These are phyloP conservation scores for Mortierella sp. DNA, from an alignment of 371 early-diverging fungal genomes.

Conservation along the genomic window DNA sequence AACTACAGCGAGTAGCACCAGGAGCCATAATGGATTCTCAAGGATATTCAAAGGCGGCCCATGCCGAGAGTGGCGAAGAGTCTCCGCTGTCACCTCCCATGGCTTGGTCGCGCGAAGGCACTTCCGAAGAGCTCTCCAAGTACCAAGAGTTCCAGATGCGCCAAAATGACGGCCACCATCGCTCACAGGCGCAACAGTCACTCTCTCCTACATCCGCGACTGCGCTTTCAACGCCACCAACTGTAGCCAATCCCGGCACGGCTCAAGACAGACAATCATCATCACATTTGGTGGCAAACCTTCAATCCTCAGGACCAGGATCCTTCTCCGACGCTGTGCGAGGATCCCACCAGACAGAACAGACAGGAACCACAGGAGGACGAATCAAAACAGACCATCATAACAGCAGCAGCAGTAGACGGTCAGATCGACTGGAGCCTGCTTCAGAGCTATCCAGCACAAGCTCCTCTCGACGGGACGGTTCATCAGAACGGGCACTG, in stretches of 20 bases:
- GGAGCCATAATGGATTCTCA: constrained; percentile 13
- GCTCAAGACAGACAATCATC: neutral
- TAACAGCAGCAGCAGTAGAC: neutral
- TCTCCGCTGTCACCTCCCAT: constrained; percentile 49
- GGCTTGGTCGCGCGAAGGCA: constrained; percentile 57
- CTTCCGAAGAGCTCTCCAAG: constrained; percentile 42
- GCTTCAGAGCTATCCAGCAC: neutral
- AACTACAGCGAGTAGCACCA: constrained; percentile 13
- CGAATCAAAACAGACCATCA: neutral
- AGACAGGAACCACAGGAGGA: neutral
- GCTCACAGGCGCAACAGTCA: constrained; percentile 17
- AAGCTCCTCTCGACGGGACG: neutral
- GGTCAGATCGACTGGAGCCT: neutral
- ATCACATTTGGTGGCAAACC: constrained; percentile 9
- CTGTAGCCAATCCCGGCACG: neutral
- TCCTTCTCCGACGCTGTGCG: constrained; percentile 8
- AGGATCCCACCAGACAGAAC: neutral
- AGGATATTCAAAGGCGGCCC: constrained; percentile 20
- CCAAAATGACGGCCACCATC: constrained; percentile 37
- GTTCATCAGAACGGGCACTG: neutral
- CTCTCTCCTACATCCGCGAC: neutral
- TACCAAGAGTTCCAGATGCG: constrained; percentile 49
- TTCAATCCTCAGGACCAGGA: neutral
- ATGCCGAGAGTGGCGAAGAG: constrained; percentile 27
- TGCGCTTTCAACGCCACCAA: constrained; percentile 5